Evolutionary conservation across 2,329 filamentous ascomycete genomes (phyloP), one percentile per base, ranked within the genome.

Genomic region (Aspergillus costaricaensis): DNA sequence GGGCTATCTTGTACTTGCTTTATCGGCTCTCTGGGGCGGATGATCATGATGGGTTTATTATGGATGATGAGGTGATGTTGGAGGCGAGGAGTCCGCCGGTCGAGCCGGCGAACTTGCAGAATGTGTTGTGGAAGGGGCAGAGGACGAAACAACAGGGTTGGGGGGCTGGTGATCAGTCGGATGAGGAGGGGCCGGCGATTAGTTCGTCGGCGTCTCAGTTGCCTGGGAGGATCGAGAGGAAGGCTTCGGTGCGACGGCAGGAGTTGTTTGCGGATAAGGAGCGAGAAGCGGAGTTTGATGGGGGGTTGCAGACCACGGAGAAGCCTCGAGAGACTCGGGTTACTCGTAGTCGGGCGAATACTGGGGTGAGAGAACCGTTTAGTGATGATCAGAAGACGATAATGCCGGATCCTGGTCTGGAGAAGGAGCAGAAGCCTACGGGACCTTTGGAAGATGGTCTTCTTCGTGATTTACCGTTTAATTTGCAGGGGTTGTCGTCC

Each of bases 1-100:
- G 93, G 92, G 92, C 91, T 3, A 97, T 99, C 66, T 83, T 99
- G 19, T 96, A 96, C 74, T 87, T 99, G 44, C 85, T 99, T 44
- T 90, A 95, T 74, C 88, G 91, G 69, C 85, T 97, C 51, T 88
- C 91, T 62, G 90, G 93, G 71, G 86, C 85, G 52, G 69, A 74
- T n/a, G 66, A 64, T n/a, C 56, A 64, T 8, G 67, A 70, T 30
- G 66, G 62, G 43, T 36, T 57, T 17, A 23, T 30, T 19, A 30
- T 30, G 25, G 70, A 72, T 15, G 70, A 68, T 4, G 71, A 65
- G 48, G 71, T 64, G 12, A 6, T 36, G 10, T 5, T 36, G 38
- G 58, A 70, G 12, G 71, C 70, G 57, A 68, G 77, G 30, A 79
- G 76, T 60, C 77, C 77, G n/a, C 64, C 74, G 54, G 69, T 77